These are phyloP conservation scores for Aspergillus mulundensis DNA, from an alignment of 495 filamentous ascomycete genomes.

Conservation along the genomic window DNA sequence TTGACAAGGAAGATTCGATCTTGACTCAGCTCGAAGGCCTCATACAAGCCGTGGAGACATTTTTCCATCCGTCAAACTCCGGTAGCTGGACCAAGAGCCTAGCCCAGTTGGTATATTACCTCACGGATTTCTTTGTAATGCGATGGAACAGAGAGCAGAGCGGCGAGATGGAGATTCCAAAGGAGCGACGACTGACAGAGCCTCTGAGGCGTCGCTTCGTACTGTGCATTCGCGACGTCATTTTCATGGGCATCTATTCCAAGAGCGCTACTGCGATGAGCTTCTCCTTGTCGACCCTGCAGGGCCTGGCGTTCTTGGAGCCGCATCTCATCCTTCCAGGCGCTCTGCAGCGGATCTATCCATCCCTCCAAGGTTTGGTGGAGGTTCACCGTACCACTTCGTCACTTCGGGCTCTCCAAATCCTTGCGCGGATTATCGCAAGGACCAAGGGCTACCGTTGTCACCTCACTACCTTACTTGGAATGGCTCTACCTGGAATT, in stretches of 20 bases:
- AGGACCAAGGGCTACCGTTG: constrained; percentile 90
- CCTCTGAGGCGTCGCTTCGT: constrained; percentile 87
- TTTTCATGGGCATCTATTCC: constrained; percentile 97
- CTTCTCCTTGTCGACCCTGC: constrained; percentile 84
- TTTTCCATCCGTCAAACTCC: constrained; percentile 97
- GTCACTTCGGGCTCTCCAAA: constrained; percentile 83
- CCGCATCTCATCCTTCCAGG: constrained; percentile 91
- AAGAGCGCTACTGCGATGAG: constrained; percentile 90
- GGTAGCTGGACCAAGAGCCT: constrained; percentile 88
- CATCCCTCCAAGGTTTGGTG: constrained; percentile 90
- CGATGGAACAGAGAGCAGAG: constrained; percentile 93
- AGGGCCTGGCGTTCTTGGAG: constrained; percentile 84
- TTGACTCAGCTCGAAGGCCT: constrained; percentile 85
- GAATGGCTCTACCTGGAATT: constrained; percentile 88
- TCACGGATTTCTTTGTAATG: constrained; percentile 96
- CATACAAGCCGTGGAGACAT: constrained; percentile 94
- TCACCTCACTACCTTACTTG: constrained; percentile 88
- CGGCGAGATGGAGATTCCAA: constrained; percentile 81
- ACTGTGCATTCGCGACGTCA: constrained; percentile 81
- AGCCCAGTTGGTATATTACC: constrained; percentile 85
- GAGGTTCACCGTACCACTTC: constrained; percentile 97
- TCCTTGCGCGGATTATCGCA: constrained; percentile 83
- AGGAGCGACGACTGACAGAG: constrained; percentile 72
- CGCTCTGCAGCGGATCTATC: constrained; percentile 92
- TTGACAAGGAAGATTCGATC: constrained; percentile 73